Evolutionary conservation across 352 stramenopile species (phyloP).

Genomic region (Globisporangium orthogonon): DNA sequence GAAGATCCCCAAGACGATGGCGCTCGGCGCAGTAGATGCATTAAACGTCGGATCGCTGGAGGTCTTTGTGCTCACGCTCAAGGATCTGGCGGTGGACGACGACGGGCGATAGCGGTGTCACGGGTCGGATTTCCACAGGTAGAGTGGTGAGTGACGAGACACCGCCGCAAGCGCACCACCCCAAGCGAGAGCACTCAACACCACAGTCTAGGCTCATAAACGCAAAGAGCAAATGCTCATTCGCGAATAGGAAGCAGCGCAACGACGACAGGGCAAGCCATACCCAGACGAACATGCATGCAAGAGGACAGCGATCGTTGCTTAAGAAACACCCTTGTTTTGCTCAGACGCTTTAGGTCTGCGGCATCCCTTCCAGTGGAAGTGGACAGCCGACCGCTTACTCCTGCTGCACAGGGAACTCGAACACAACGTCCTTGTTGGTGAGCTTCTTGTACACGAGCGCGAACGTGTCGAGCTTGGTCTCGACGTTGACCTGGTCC

Average conservation of each 20-base stretch:
- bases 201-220: no score
- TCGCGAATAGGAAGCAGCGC: no score
- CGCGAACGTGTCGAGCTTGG: conserved; percentile 98
- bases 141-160: background rate
- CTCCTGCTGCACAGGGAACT: conserved; percentile 91
- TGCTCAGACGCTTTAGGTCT: conserved; percentile 25
- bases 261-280: no score
- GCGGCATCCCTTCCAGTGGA: background rate
- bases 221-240: no score
- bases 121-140: background rate
- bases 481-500: conserved; percentile 99
- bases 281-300: no score
- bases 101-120: conserved; percentile 56
- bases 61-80: conserved; percentile 29
- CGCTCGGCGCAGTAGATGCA: conserved; percentile 21
- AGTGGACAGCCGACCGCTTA: conserved; percentile 23
- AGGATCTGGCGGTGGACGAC: conserved; percentile 50
- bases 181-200: no score
- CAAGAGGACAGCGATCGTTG: background rate
- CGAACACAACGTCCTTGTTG: conserved; percentile 99
- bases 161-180: no score
- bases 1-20: conserved; percentile 42
- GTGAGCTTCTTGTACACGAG: conserved; percentile 99
- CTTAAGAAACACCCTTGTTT: conserved; percentile 21
- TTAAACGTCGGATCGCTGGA: conserved; percentile 36